phyloP scores from a whole-genome alignment of 345 rosid genomes.

The Gossypium herbaceum region DNA sequence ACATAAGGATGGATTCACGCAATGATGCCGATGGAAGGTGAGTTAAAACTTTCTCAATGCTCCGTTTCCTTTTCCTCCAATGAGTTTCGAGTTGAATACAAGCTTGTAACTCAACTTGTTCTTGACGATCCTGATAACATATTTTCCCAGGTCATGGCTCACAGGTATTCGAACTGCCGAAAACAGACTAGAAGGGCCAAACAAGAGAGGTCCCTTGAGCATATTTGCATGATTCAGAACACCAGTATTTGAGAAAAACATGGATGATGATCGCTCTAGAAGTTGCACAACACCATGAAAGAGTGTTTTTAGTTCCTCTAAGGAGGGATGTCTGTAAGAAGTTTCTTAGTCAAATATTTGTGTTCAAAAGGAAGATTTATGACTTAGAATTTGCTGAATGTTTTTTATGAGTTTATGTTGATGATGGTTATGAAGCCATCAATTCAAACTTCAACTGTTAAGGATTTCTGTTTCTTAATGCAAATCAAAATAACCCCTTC shows the following conservation, averaged over 20 bases:
- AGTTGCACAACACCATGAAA: no score
- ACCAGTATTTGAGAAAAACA: no score
- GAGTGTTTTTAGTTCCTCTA: no score
- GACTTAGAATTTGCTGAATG: neutral
- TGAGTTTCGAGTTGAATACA: neutral
- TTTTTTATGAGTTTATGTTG: neutral
- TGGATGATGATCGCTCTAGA: no score
- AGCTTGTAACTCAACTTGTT: neutral
- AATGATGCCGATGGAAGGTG: conserved; percentile 56
- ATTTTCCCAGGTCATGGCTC: conserved; percentile 54
- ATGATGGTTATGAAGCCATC: neutral
- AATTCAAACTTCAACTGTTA: neutral
- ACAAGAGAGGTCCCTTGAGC: conserved; percentile 71
- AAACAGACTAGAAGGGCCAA: conserved; percentile 54
- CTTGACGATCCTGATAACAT: neutral
- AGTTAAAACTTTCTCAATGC: conserved; percentile 6
- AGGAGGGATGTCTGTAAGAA: no score
- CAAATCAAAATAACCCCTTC: no score
- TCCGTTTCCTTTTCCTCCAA: neutral
- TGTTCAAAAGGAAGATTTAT: no score
- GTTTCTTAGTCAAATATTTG: no score
- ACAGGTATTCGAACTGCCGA: conserved; percentile 51
- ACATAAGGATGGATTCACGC: conserved; percentile 54
- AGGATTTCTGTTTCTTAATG: neutral
- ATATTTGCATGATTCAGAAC: conserved; percentile 43